Percentiles rank a stretch among this genome's conserved stretches.
Conservation (phyloP, 768 basidiomycete genomes). For the Hemileccinum impolitum region DNA sequence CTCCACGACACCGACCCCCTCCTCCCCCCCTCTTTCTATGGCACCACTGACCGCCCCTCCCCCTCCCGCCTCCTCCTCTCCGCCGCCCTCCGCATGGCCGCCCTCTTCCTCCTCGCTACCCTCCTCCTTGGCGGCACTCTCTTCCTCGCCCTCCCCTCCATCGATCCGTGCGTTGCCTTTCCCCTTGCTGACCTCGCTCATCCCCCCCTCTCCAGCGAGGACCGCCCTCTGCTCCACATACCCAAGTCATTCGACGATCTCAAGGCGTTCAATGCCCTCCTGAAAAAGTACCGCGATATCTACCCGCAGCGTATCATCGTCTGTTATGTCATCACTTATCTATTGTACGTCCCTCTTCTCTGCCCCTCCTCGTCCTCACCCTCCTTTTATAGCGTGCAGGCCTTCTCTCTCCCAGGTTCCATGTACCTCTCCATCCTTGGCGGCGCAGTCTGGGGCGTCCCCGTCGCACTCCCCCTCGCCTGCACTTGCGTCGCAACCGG, state of each 20-base stretch:
- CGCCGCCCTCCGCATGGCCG: constrained; percentile 81
- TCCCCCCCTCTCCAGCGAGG: constrained; percentile 54
- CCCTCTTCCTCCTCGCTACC: constrained; percentile 69
- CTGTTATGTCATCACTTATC: constrained; percentile 85
- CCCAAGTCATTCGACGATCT: constrained; percentile 88
- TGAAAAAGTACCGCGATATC: constrained; percentile 90
- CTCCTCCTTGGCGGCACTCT: constrained; percentile 70
- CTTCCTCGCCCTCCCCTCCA: constrained; percentile 75
- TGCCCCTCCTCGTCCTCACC: constrained; percentile 6
- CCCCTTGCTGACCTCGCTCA: constrained; percentile 6
- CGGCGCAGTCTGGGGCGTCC: constrained; percentile 92
- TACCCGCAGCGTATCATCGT: constrained; percentile 83
- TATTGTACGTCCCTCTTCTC: constrained; percentile 65
- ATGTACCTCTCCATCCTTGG: constrained; percentile 98
- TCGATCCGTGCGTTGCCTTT: constrained; percentile 62
- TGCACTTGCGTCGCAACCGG: constrained; percentile 91
- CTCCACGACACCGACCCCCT: constrained; percentile 40
- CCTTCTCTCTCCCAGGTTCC: constrained; percentile 93
- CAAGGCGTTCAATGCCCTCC: constrained; percentile 75
- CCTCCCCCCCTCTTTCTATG: constrained; percentile 45
- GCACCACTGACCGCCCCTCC: constrained; percentile 43
- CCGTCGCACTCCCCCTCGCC: constrained; percentile 81
- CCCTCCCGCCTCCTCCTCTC: constrained; percentile 64
- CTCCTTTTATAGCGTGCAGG: constrained; percentile 66
- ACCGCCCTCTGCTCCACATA: constrained; percentile 72